Base-by-base conservation (phyloP, 306 rosid genomes). In the Pachyrhizus erosus region DNA sequence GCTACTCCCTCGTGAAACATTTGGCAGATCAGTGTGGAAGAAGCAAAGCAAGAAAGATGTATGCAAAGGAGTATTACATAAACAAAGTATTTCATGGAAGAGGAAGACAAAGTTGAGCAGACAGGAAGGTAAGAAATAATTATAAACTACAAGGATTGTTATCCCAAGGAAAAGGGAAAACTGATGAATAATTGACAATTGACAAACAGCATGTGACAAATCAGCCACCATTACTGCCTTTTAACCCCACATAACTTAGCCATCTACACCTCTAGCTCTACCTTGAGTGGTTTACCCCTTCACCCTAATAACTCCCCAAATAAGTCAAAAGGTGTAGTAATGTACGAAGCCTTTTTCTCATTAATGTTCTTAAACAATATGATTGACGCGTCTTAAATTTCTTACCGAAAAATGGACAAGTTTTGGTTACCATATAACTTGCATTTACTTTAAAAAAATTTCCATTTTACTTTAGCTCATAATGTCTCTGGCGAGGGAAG, bases 181-280 rank as follows among this genome's bases (percentile, higher is more conserved):
- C 1, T 43, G 17, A 27, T 12, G 23, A 77, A 31, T 65, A 51
- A 3, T 78, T 34, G 54, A 66, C 52, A 20, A 31, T 77, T 62
- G 45, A 61, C 29, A 42, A 27, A 8, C 33, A 26, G 46, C 40
- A 17, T 31, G 26, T 5, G 75, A 78, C 43, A 79, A 54, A 37
- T 49, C 26, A 69, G 58, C 57, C 83, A 79, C 43, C 33, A 69
- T 24, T 79, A 10, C 4, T 69, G 69, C 54, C 77, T 29, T 52
- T 1, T 67, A 68, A 39, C 29, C 55, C 57, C 54, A 66, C 82
- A 33, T 21, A 66, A 51, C 43, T 9, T 11, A 27, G 29, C 45
- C 21, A 77, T 46, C 43, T 26, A 24, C 60, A 60, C 65, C 11
- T 20, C 2, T 62, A 31, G 23, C 70, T 29, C 49, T 18, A 20